Evolutionary conservation across 176 grass and related monocot species (phyloP), one percentile per base, ranked within the genome.

Genomic region (Lolium perenne): DNA sequence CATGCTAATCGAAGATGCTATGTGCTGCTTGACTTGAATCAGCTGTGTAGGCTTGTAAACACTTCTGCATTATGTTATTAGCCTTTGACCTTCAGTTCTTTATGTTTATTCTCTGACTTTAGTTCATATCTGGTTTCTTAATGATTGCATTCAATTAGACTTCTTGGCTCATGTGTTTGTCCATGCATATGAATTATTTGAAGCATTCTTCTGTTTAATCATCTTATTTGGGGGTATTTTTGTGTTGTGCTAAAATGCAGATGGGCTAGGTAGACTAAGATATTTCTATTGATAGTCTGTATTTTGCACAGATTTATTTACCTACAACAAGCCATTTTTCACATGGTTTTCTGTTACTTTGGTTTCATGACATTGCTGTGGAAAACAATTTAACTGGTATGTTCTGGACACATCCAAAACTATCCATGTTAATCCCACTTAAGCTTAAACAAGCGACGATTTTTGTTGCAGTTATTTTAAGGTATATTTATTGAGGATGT

Each of bases 21-120:
- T 53, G 10, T 77, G 22, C 54, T 63, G n/a, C 50, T 86, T 72
- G 79, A 78, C 79, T 78, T 72, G 73, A 78, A 76, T 61, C 72
- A 53, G 45, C 16, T 86, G 16, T 86, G 16, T 74, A 45, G 56
- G 59, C 48, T 80, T 38, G 18, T 69, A 66, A 80, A 75, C 73
- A 83, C 40, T 79, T 84, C 1, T 46, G 38, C 57, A 75, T 38
- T 73, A 84, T 45, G 80, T 69, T 49, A 55, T 73, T 18, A 75
- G 48, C 38, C 41, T 85, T 73, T 83, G 84, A 86, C 79, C 21
- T 83, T 72, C 38, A 54, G 26, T 77, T 90, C 29, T 51, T 86
- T 86, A 72, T 89, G 67, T 60, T 56, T 90, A 61, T 60, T 71
- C 73, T 84, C 58, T 86, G 47, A 77, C 55, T 89, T 67, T 62